Conservation (phyloP, 1,284 basidiomycete genomes). For the Ustanciosporium gigantosporum region DNA sequence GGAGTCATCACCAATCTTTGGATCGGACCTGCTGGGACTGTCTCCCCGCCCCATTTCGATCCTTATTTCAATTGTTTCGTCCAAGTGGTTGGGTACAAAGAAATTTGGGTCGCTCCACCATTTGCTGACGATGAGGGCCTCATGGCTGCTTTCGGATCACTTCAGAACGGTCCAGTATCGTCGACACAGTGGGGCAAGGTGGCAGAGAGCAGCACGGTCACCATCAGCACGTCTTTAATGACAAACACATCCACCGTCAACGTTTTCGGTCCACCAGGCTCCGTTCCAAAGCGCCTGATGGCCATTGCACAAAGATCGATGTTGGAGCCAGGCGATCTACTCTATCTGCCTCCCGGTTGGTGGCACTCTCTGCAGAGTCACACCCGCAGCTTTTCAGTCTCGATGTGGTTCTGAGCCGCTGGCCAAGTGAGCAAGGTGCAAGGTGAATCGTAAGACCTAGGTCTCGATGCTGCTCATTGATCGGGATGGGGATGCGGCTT, state of each 20-base stretch:
- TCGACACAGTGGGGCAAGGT: no score
- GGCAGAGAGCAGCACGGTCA: background rate
- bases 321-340: conserved; percentile 42
- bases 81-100: conserved; percentile 84
- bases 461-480: no score
- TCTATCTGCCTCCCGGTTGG: conserved; percentile 50
- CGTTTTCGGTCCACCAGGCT: conserved; percentile 13
- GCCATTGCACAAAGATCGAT: conserved; percentile 14
- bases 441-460: no score
- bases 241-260: conserved; percentile 38
- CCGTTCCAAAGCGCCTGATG: conserved; percentile 1
- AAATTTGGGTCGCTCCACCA: conserved; percentile 86
- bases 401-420: conserved; percentile 21
- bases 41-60: conserved; percentile 92
- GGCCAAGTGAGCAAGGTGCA: no score
- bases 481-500: no score
- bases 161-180: no score
- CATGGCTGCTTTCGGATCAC: no score
- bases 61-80: conserved; percentile 90
- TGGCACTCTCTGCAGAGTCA: conserved; percentile 46
- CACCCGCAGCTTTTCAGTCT: conserved; percentile 28
- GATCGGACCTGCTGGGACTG: conserved; percentile 77
- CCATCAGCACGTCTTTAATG: conserved; percentile 29
- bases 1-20: conserved; percentile 79
- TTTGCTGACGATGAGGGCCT: background rate